Conservation (phyloP, 2,329 filamentous ascomycete genomes). For the Huntiella decipiens region DNA sequence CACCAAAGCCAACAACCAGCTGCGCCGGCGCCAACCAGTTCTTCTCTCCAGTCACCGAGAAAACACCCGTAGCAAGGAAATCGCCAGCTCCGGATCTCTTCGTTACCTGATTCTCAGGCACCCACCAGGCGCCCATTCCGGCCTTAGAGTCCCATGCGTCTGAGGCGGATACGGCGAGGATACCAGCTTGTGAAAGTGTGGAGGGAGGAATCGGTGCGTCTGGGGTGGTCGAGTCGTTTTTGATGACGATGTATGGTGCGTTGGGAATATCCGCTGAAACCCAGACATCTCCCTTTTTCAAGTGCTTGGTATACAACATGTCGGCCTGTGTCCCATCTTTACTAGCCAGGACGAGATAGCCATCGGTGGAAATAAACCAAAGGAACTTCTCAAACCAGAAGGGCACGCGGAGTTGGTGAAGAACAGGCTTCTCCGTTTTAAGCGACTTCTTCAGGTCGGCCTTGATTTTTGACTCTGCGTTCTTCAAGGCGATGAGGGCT, state of each 20-base stretch:
- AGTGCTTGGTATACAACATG: constrained; percentile 68
- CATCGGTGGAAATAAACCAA: constrained; percentile 90
- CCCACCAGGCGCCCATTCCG: constrained; percentile 93
- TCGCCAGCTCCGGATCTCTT: constrained; percentile 69
- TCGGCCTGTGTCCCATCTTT: constrained; percentile 83
- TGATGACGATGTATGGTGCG: constrained; percentile 71
- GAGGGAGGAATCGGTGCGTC: constrained; percentile 81
- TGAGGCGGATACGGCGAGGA: constrained; percentile 66
- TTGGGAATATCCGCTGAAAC: constrained; percentile 79
- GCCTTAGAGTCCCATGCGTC: constrained; percentile 93
- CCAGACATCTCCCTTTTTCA: constrained; percentile 80
- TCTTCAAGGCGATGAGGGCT: constrained; percentile 68
- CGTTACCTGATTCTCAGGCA: constrained; percentile 71
- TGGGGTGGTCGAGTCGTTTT: constrained; percentile 60
- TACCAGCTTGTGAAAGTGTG: constrained; percentile 78
- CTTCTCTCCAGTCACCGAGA: constrained; percentile 70
- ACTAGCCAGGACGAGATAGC: constrained; percentile 77
- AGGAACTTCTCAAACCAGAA: constrained; percentile 96
- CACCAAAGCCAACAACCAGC: constrained; percentile 67
- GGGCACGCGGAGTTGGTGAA: constrained; percentile 64
- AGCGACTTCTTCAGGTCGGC: constrained; percentile 38
- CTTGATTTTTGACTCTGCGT: constrained; percentile 26
- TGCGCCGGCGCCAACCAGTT: constrained; percentile 80
- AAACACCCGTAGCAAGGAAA: constrained; percentile 58
- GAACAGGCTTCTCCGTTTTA: constrained; percentile 76